A percentile compares a stretch with the other conserved stretches of the same genome.
phyloP scores from a whole-genome alignment of 169 alveolate genomes.

The Cryptosporidium canis region DNA sequence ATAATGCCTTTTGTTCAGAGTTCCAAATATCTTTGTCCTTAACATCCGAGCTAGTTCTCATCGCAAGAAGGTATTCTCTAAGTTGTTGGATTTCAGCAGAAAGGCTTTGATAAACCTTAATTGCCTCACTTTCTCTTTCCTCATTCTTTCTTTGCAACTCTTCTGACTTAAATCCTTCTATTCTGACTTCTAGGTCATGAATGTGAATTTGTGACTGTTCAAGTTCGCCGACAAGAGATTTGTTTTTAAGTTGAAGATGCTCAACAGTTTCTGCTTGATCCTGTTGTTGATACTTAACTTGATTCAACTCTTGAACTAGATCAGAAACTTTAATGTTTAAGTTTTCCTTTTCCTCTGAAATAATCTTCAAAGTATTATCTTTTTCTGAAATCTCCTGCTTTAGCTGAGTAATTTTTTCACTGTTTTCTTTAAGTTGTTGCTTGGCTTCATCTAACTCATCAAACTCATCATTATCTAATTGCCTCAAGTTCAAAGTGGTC shows the following conservation, averaged over 20 bases:
- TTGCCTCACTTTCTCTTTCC: conserved; percentile 39
- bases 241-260: conserved; percentile 39
- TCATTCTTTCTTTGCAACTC: conserved; percentile 12
- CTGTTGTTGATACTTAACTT: conserved; percentile 62
- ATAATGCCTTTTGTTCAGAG: conserved; percentile 25
- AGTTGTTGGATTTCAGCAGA: conserved; percentile 9
- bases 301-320: conserved; percentile 14
- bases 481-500: background rate
- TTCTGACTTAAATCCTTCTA: conserved; percentile 1
- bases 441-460: conserved; percentile 69
- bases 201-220: conserved; percentile 62
- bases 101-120: conserved; percentile 31
- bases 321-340: conserved; percentile 47
- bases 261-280: conserved; percentile 57
- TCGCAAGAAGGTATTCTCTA: conserved; percentile 26
- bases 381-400: conserved; percentile 25
- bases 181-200: conserved; percentile 36
- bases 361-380: background rate
- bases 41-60: background rate
- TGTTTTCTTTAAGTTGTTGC: conserved; percentile 60
- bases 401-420: conserved; percentile 56
- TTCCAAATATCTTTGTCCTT: background rate
- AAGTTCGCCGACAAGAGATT: conserved; percentile 32
- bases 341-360: conserved; percentile 53
- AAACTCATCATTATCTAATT: conserved; percentile 8